Conservation (phyloP, 2,329 filamentous ascomycete genomes). For the Triangularia setosa region DNA sequence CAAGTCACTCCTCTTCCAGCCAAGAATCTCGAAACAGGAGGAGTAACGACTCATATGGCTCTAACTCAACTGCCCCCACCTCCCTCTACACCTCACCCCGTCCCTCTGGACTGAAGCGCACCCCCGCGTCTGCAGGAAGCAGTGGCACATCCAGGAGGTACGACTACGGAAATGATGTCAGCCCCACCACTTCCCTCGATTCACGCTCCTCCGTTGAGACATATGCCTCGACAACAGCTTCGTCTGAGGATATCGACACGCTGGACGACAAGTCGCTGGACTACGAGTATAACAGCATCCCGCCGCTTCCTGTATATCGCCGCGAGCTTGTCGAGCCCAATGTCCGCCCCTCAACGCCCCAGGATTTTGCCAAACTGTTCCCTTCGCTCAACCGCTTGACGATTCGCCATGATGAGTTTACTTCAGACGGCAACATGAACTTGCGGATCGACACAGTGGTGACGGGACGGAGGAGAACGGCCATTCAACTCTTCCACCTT, state of each 20-base stretch:
- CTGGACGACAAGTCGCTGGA: conserved; percentile 35
- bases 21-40: conserved; percentile 35
- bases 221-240: conserved; percentile 69
- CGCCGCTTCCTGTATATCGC: conserved; percentile 54
- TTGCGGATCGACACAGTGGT: conserved; percentile 80
- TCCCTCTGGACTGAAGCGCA: conserved; percentile 36
- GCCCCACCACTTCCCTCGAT: conserved; percentile 32
- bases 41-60: conserved; percentile 45
- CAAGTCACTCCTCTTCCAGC: conserved; percentile 36
- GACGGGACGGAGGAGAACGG: conserved; percentile 61
- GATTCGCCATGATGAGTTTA: conserved; percentile 87
- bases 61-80: conserved; percentile 46
- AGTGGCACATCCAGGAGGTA: conserved; percentile 14
- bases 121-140: conserved; percentile 20
- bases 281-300: conserved; percentile 40
- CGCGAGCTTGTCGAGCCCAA: conserved; percentile 61
- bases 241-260: conserved; percentile 52
- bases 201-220: conserved; percentile 67
- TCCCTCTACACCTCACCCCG: conserved; percentile 41
- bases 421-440: conserved; percentile 93
- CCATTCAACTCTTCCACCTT: conserved; percentile 79
- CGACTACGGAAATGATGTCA: conserved; percentile 24
- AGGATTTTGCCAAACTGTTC: conserved; percentile 80
- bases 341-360: conserved; percentile 71
- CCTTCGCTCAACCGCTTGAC: conserved; percentile 76